Conservation (phyloP, 2,329 filamentous ascomycete species). For the Teratosphaeria nubilosa region DNA sequence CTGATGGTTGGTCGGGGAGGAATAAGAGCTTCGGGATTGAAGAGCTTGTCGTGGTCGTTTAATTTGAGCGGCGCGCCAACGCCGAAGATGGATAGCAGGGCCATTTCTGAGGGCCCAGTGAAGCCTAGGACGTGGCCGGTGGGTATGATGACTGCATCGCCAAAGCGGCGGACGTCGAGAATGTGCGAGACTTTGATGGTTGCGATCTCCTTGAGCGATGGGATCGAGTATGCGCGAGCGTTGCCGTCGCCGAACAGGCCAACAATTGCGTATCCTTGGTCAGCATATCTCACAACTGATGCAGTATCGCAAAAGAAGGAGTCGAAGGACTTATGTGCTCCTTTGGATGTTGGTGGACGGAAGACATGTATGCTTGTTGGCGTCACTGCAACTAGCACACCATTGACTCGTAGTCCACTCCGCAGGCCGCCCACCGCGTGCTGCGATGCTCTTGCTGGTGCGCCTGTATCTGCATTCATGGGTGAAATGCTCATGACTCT, state of each 20-base stretch:
- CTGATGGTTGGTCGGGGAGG: slow-evolving; percentile 86
- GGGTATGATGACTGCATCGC: slow-evolving; percentile 59
- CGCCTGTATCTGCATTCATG: slow-evolving; percentile 68
- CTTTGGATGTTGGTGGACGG: slow-evolving; percentile 72
- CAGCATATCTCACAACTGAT: slow-evolving; percentile 60
- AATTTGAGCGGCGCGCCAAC: slow-evolving; percentile 48
- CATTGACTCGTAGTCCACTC: slow-evolving; percentile 64
- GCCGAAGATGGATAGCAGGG: slow-evolving; percentile 76
- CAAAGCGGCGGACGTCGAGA: slow-evolving; percentile 65
- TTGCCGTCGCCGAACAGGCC: slow-evolving; percentile 76
- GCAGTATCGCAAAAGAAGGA: slow-evolving; percentile 74
- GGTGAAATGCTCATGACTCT: slow-evolving; percentile 66
- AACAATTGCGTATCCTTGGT: slow-evolving; percentile 65
- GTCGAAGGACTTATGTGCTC: slow-evolving; percentile 86
- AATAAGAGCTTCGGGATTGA: slow-evolving; percentile 63
- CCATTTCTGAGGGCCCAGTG: slow-evolving; percentile 79
- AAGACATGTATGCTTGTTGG: slow-evolving; percentile 72
- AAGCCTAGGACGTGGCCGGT: slow-evolving; percentile 80
- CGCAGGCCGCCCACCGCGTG: slow-evolving; percentile 65
- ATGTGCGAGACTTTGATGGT: slow-evolving; percentile 52
- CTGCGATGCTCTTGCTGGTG: slow-evolving; percentile 65
- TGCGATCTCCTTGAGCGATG: slow-evolving; percentile 74
- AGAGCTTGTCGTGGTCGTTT: slow-evolving; percentile 55
- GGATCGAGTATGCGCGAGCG: slow-evolving; percentile 75
- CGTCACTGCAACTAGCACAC: slow-evolving; percentile 69